These are phyloP conservation scores for Phlebiopsis flavidoalba DNA, from an alignment of 768 basidiomycete species.

Conservation along the genomic window DNA sequence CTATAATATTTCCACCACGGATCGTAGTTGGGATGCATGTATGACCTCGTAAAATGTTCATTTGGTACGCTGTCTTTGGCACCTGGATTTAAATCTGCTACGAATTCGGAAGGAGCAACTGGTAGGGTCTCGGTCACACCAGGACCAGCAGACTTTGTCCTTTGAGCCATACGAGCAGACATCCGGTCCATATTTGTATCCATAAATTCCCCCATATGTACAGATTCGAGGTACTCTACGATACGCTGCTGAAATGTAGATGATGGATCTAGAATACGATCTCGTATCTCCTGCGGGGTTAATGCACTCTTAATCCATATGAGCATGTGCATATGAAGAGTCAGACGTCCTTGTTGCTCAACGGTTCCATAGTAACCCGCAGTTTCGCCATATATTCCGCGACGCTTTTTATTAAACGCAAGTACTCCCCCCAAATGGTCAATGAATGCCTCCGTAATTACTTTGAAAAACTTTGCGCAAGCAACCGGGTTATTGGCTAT, in stretches of 20 bases:
- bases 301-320: constrained; percentile 14
- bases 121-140: no score
- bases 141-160: no score
- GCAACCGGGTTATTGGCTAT: constrained; percentile 26
- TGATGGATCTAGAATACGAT: constrained; percentile 19
- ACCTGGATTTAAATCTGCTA: no score
- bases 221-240: constrained; percentile 27
- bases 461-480: constrained; percentile 28
- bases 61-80: no score
- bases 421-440: constrained; percentile 18
- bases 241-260: constrained; percentile 22
- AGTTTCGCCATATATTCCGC: constrained; percentile 10
- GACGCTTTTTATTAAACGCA: constrained; percentile 10
- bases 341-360: constrained; percentile 12
- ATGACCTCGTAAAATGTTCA: no score
- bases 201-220: constrained; percentile 28
- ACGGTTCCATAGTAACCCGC: constrained; percentile 14
- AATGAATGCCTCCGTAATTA: constrained; percentile 24
- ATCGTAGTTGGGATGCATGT: neutral
- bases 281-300: constrained; percentile 29
- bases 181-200: constrained; percentile 14
- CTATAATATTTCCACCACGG: neutral
- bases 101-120: no score
- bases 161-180: no score
- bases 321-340: constrained; percentile 17